Conservation (phyloP, 345 rosid species). For the Pistacia integerrima region DNA sequence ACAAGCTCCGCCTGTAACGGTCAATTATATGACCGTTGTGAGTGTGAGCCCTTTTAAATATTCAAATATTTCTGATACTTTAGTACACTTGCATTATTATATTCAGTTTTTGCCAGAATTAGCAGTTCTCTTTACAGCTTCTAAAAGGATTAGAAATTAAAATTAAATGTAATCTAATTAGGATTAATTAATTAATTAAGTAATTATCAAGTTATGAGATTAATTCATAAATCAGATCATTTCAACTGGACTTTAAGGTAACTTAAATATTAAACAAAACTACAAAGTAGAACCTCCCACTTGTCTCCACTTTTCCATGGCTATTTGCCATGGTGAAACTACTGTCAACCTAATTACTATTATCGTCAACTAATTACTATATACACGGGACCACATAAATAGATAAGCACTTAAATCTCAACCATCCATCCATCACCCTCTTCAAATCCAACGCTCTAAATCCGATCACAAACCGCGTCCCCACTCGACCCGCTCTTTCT, state of each 20-base stretch:
- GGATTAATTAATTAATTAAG: no score
- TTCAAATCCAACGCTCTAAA: constrained; percentile 20
- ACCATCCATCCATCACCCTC: not conserved
- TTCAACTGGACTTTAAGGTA: not conserved
- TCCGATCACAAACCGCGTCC: constrained; percentile 1
- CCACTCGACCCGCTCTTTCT: constrained; percentile 12
- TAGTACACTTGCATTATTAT: not conserved
- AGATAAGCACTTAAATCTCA: constrained; percentile 7
- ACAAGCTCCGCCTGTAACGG: constrained; percentile 38
- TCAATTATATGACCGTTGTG: constrained; percentile 46
- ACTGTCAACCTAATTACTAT: not conserved
- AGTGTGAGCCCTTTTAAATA: constrained; percentile 14
- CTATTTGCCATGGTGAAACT: not conserved
- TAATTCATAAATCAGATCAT: no score
- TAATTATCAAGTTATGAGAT: no score
- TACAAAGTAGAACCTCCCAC: not conserved
- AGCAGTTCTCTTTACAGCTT: not conserved
- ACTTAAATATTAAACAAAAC: not conserved
- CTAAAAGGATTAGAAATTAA: not conserved
- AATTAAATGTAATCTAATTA: no score
- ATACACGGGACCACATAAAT: constrained; percentile 7
- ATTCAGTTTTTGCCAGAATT: not conserved
- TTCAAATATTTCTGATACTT: constrained; percentile 14
- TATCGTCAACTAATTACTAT: not conserved
- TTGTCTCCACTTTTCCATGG: not conserved